These are phyloP conservation scores for Excoecaria cochinchinensis DNA, from an alignment of 345 rosid species.

Conservation along the genomic window DNA sequence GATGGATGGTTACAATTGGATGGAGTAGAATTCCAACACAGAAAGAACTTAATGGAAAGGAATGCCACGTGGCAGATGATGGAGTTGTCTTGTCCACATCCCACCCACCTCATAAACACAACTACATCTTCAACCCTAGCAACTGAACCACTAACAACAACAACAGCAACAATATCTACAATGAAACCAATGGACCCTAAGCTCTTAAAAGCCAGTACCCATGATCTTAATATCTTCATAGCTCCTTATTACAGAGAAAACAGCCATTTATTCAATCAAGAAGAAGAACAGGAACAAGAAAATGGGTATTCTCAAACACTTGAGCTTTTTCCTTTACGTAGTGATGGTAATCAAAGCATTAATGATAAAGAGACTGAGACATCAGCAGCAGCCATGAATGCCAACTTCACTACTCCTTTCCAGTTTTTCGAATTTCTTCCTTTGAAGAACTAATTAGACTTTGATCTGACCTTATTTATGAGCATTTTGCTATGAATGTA, in stretches of 20 bases:
- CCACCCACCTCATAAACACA: slow-evolving; percentile 42
- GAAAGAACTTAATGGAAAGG: slow-evolving; percentile 41
- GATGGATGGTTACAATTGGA: slow-evolving; percentile 50
- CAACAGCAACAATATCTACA: slow-evolving; percentile 16
- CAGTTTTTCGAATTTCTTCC: slow-evolving; percentile 87
- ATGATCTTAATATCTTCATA: slow-evolving; percentile 33
- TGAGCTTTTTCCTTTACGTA: slow-evolving; percentile 62
- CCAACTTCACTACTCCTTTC: slow-evolving; percentile 30
- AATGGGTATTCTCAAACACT: slow-evolving; percentile 54
- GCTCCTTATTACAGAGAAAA: slow-evolving; percentile 37
- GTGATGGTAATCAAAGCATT: slow-evolving; percentile 25
- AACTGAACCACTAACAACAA: background rate
- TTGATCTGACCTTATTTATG: background rate
- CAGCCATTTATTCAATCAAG: slow-evolving; percentile 6
- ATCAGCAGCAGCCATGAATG: slow-evolving; percentile 31
- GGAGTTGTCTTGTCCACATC: slow-evolving; percentile 48
- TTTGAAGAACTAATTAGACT: slow-evolving; percentile 48
- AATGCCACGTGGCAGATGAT: slow-evolving; percentile 70
- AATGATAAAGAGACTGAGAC: slow-evolving; percentile 35
- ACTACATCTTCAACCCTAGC: background rate
- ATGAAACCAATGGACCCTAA: slow-evolving; percentile 34
- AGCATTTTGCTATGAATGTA: slow-evolving; percentile 20
- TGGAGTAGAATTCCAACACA: slow-evolving; percentile 38
- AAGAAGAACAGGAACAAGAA: slow-evolving; percentile 16
- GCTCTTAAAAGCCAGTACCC: slow-evolving; percentile 18